Evolutionary conservation across 257 asterid genomes (phyloP), one percentile per base, ranked within the genome.

Genomic region (Handroanthus guayacan): DNA sequence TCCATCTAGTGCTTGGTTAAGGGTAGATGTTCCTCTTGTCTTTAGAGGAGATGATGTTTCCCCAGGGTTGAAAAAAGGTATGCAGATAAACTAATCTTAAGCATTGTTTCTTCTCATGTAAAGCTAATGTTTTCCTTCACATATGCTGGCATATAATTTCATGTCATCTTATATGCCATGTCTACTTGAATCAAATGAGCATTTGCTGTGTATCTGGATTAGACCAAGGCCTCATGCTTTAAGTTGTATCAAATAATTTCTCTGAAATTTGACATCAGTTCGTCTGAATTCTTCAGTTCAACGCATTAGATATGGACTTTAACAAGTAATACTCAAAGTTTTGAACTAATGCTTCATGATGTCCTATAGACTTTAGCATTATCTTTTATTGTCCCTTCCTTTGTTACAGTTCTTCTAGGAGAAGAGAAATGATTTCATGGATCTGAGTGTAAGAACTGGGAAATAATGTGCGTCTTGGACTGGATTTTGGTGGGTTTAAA

Each of bases 1-100:
- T 74, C 99, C 97, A 38, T 79, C 98, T 50, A 87, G 86, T 86
- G 84, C 82, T 70, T 75, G 79, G 79, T 58, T 75, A 70, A 75
- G 77, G 78, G 96, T 94, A 62, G 95, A 92, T n/a, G 88, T 94
- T 76, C 97, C 98, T 78, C 89, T 92, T 41, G 88, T 90, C 5
- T 92, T 82, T 79, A 84, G 90, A 68, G 97, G 97, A 77, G 98
- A 94, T 6, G 98, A 94, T 82, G 88, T 92, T 56, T 92, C 97
- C 66, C 97, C 96, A 48, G 98, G 98, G 25, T 77, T 94, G 80
- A 85, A 85, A 62, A 79, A 93, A 88, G 97, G 99, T 89, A 71
- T 45, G 67, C 31, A 38, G 14, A 57, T 18, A 61, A 77, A n/a
- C 16, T 31, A 31, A 25, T 20, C 10, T 18, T 65, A 56, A 25